A percentile compares a stretch with the other conserved stretches of the same genome.
These are phyloP conservation scores for Apophysomyces trapeziformis DNA, from an alignment of 371 early-diverging fungal genomes.

Conservation along the genomic window DNA sequence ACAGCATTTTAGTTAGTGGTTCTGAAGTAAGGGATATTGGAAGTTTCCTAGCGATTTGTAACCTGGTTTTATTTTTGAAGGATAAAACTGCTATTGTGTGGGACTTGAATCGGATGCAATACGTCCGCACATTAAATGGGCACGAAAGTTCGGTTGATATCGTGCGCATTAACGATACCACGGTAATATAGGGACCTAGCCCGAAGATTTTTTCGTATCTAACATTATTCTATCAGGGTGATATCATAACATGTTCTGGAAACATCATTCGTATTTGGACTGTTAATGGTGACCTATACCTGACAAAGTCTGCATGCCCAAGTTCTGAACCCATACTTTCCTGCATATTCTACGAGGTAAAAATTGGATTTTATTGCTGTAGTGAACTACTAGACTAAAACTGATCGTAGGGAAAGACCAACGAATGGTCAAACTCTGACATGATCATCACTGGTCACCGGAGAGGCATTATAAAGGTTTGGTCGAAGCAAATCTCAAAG, in stretches of 20 bases:
- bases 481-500: conserved; percentile 45
- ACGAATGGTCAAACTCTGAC: conserved; percentile 45
- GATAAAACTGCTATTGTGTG: conserved; percentile 76
- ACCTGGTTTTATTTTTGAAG: conserved; percentile 23
- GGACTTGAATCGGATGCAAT: conserved; percentile 75
- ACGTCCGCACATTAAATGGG: conserved; percentile 61
- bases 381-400: neutral
- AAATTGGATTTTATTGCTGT: neutral
- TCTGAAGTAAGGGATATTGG: conserved; percentile 51
- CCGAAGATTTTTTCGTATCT: neutral
- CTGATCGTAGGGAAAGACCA: conserved; percentile 44
- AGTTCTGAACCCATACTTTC: conserved; percentile 63
- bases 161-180: conserved; percentile 64
- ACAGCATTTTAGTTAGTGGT: conserved; percentile 71
- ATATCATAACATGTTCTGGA: conserved; percentile 73
- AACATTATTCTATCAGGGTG: conserved; percentile 50
- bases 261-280: conserved; percentile 67
- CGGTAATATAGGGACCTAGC: conserved; percentile 34
- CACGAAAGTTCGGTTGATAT: conserved; percentile 65
- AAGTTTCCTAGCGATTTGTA: neutral
- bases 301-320: conserved; percentile 58
- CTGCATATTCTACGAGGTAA: conserved; percentile 62
- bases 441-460: conserved; percentile 66
- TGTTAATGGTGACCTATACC: conserved; percentile 74
- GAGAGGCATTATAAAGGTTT: conserved; percentile 55